Evolutionary conservation across 2,329 filamentous ascomycete genomes (phyloP).

Genomic region (Monosporascus sp.): DNA sequence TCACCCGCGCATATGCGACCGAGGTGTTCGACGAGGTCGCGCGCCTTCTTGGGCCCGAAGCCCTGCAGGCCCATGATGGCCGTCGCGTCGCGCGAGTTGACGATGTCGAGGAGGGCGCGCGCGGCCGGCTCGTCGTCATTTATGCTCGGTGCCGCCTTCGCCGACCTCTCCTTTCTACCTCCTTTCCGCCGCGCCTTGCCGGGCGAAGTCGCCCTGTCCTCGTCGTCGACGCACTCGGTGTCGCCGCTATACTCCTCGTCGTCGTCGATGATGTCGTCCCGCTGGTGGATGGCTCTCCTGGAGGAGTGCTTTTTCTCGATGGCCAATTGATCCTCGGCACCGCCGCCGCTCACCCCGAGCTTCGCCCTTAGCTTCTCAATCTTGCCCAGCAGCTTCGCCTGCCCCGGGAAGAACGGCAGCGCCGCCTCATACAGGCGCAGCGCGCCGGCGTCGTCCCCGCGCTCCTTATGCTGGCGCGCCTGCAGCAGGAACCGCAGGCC

Average conservation of each 20-base stretch:
- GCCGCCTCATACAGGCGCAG: slow-evolving; percentile 84
- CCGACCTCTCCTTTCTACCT: slow-evolving; percentile 15
- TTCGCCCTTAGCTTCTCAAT: slow-evolving; percentile 57
- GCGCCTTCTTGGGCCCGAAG: slow-evolving; percentile 67
- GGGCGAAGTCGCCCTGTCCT: slow-evolving; percentile 24
- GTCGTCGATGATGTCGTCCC: slow-evolving; percentile 26
- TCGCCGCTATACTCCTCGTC: slow-evolving; percentile 26
- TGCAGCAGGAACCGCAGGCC: slow-evolving; percentile 83
- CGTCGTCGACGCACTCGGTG: slow-evolving; percentile 21
- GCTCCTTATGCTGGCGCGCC: slow-evolving; percentile 83
- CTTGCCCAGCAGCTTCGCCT: slow-evolving; percentile 69
- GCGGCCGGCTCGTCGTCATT: slow-evolving; percentile 33
- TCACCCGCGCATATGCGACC: slow-evolving; percentile 36
- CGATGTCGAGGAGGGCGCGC: slow-evolving; percentile 58
- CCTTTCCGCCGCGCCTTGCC: slow-evolving; percentile 15
- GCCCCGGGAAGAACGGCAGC: slow-evolving; percentile 77
- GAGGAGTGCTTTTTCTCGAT: slow-evolving; percentile 5
- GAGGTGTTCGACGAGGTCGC: slow-evolving; percentile 53
- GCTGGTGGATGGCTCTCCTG: slow-evolving; percentile 1
- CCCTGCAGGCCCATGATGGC: slow-evolving; percentile 63
- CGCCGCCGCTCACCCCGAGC: slow-evolving; percentile 31
- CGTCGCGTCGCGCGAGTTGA: slow-evolving; percentile 65
- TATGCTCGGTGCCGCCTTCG: slow-evolving; percentile 4
- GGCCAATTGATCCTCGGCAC: not conserved
- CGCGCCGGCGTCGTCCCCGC: slow-evolving; percentile 71